phyloP scores from a whole-genome alignment of 352 stramenopile genomes.

The Globisporangium barbulae region DNA sequence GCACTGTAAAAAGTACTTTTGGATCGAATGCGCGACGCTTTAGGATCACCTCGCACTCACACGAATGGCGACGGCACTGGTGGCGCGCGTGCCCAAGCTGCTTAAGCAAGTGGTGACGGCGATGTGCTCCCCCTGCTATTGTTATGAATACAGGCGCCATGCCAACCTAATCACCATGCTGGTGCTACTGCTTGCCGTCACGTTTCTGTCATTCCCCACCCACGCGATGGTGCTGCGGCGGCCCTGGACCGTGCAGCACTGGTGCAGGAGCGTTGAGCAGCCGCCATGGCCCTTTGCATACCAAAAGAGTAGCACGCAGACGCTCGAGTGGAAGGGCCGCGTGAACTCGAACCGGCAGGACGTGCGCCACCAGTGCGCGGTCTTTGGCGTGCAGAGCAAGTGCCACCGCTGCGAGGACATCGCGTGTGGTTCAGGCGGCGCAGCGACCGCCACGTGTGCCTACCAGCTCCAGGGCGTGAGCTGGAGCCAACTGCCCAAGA shows the following conservation, averaged over 20 bases:
- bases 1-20: too few species aligned
- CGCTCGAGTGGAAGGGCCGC: slow-evolving; percentile 86
- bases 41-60: too few species aligned
- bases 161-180: neutral
- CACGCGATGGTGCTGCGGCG: slow-evolving; percentile 72
- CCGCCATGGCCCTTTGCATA: slow-evolving; percentile 95
- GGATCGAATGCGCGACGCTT: too few species aligned
- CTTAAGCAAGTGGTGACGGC: neutral
- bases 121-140: neutral
- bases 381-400: slow-evolving; percentile 89
- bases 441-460: slow-evolving; percentile 45
- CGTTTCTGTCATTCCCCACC: neutral
- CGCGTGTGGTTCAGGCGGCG: slow-evolving; percentile 37
- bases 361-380: slow-evolving; percentile 88
- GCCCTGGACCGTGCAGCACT: slow-evolving; percentile 82
- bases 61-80: slow-evolving; percentile 19
- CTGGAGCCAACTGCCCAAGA: slow-evolving; percentile 62
- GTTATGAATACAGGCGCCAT: neutral
- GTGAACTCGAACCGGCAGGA: slow-evolving; percentile 89
- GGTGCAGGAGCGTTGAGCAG: slow-evolving; percentile 80
- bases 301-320: slow-evolving; percentile 70
- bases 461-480: slow-evolving; percentile 93
- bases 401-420: slow-evolving; percentile 93
- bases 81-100: slow-evolving; percentile 52
- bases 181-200: neutral